These are phyloP conservation scores for Eucalyptus fibrosa DNA, from an alignment of 345 rosid genomes.

Conservation along the genomic window DNA sequence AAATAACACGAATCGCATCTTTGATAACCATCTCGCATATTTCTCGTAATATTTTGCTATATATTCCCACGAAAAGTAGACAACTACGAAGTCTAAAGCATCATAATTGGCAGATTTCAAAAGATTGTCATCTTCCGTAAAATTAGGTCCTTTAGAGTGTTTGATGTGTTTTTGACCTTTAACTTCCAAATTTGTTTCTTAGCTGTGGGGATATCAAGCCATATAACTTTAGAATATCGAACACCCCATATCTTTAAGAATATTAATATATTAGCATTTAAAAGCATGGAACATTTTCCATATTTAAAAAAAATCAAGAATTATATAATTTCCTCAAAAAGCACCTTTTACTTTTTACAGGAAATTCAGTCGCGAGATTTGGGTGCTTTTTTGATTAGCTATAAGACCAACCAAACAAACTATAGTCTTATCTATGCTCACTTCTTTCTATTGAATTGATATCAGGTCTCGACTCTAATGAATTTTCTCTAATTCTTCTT, in stretches of 20 bases:
- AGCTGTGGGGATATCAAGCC: background rate
- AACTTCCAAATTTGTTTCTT: background rate
- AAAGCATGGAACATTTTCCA: background rate
- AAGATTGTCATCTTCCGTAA: background rate
- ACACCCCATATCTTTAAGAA: background rate
- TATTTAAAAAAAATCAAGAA: no score
- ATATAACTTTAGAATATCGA: background rate
- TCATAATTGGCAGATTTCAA: background rate
- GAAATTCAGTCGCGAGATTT: background rate
- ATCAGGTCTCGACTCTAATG: no score
- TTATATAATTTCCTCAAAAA: no score
- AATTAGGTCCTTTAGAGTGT: background rate
- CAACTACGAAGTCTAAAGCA: background rate
- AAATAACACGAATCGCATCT: accelerated
- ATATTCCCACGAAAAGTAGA: background rate
- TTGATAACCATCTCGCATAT: background rate
- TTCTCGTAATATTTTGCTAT: background rate
- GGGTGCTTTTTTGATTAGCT: background rate
- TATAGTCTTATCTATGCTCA: background rate
- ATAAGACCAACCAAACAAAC: background rate
- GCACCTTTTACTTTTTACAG: background rate
- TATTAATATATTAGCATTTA: no score
- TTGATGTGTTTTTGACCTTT: background rate
- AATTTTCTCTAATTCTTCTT: background rate
- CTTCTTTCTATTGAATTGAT: background rate